Evolutionary conservation across 2,329 filamentous ascomycete species (phyloP), one percentile per base, ranked within the genome.

Genomic region (Talaromyces sp.): DNA sequence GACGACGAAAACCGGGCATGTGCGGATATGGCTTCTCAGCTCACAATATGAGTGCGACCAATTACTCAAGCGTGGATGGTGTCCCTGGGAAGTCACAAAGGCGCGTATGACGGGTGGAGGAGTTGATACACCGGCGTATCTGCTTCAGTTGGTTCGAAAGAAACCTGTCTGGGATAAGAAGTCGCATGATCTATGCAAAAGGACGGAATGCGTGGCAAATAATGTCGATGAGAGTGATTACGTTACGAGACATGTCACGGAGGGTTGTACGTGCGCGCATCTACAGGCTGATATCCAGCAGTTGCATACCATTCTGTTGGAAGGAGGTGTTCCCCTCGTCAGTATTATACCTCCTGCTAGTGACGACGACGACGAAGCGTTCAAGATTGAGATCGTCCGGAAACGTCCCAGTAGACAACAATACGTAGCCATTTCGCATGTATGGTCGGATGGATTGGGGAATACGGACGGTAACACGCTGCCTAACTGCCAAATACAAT

Each of bases 201-300:
- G 53, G 22, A 60, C 57, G 6, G 57, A 60, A 35, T 61, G 59
- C n/a, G 37, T 60, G 21, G 59, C 57, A 1, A 60, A 61, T 28
- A 61, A 61, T 37, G n/a, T 61, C 19, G 46, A 61, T 35, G 59
- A 61, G 37, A 56, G 57, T 21, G 39, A 61, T 10, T 61, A 61
- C 36, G 37, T 57, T 10, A 61, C 57, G 4, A 40, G 60, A 33
- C 60, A 61, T 35, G 36, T 56, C 1, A 31, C 40, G 8, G 60
- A 56, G 17, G 45, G 46, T 19, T 61, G 60, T 40, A 35, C 11
- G 1, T 61, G 60, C 37, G 35, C 31, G 9, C 53, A 61, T 40
- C 28, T 57, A 19, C 37, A 60, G 28, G 52, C 52, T 10, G 39
- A 35, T 43, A 22, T 43, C 11, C 36, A 54, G 11, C 52, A 43